Evolutionary conservation across 225 moss, liverwort and hornwort species (phyloP).

Genomic region (Pseudoscleropodium purum): DNA sequence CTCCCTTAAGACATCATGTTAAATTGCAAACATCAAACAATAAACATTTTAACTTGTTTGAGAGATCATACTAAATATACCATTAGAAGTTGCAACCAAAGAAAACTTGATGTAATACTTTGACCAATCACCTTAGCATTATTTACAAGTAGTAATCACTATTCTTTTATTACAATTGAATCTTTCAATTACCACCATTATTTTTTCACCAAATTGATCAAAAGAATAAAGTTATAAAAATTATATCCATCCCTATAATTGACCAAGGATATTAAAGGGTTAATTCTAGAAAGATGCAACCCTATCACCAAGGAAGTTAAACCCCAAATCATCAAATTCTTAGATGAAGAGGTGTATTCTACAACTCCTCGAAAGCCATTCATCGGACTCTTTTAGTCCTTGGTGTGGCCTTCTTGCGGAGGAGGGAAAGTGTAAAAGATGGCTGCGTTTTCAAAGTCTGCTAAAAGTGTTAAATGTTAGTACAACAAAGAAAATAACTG

Average conservation of each 20-base stretch:
- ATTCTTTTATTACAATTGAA: neutral
- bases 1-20: too few relatives aligned
- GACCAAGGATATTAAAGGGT: neutral
- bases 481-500: neutral
- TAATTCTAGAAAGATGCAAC: fast-evolving
- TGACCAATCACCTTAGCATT: neutral
- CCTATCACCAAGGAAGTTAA: neutral
- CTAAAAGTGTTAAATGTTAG: neutral
- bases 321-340: neutral
- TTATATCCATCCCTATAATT: fast-evolving
- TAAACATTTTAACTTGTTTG: too few relatives aligned
- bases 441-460: neutral
- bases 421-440: neutral
- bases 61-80: too few relatives aligned
- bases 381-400: fast-evolving
- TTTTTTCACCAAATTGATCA: neutral
- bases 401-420: fast-evolving
- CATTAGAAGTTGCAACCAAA: too few relatives aligned
- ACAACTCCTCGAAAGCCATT: neutral
- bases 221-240: neutral
- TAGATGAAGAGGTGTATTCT: neutral
- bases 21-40: too few relatives aligned
- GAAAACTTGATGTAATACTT: neutral
- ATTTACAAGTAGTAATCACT: too few relatives aligned
- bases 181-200: too few relatives aligned